Base-by-base conservation (phyloP, 2,329 filamentous ascomycete genomes). In the Drechslerella coelobrocha region DNA sequence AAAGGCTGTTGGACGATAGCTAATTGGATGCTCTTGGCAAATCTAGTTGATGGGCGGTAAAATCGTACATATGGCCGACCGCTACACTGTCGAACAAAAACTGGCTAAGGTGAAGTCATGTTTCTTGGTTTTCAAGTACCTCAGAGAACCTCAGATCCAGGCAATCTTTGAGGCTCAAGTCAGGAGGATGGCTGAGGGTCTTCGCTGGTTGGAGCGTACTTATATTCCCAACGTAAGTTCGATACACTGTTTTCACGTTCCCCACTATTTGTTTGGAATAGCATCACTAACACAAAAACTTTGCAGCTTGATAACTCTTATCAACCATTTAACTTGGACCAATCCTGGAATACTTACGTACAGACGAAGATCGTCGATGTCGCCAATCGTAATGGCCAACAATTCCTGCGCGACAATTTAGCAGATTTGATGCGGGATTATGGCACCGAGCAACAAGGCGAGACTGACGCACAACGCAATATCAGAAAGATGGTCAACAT, bases 111-210 rank as follows among this genome's bases (percentile, higher is more conserved):
- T 62, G 26, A 62, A 62, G 51, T 54, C 60, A 34, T 53, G 50
- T 29, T 55, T 62, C 21, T 55, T 62, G 39, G 60, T 62, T 41
- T 62, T 62, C 60, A 55, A 55, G 17, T 62, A 62, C 41, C 60
- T 62, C 51, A 62, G 60, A 62, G 60, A 62, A 2, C 60, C 60
- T 39, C 26, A 37, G 17, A 50, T 55, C 21, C 14, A 47, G 14
- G n/a, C 60, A 37, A 62, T 19, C 27, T 62, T 62, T 41, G 60
- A 62, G 26, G 60, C 60, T 55, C 60, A 62, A 50, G 41, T 62
- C 26, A 17, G 60, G 14, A 62, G 60, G 55, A 62, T 62, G 60
- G 50, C 50, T n/a, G 60, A 17, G 8, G 60, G 60, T 24, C 60
- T 62, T 45, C 37, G 37, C n/a, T 62, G 31, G n/a, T 55, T 62